These are phyloP conservation scores for Colletotrichum sp. DNA, from an alignment of 2,329 filamentous ascomycete genomes.

Conservation along the genomic window DNA sequence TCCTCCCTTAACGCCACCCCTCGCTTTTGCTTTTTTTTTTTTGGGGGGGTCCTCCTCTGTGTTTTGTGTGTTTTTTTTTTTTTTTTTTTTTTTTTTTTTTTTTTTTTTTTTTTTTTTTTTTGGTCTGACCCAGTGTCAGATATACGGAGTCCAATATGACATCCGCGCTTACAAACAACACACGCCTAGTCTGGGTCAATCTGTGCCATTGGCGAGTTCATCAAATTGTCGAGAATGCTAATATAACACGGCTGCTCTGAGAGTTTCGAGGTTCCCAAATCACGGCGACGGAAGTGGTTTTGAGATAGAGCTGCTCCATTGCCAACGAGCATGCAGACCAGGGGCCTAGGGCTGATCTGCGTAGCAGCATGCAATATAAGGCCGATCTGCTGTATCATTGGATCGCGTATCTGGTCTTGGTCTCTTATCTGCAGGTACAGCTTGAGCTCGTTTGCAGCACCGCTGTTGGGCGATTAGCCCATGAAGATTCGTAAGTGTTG, in stretches of 20 bases:
- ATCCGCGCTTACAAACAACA: not conserved
- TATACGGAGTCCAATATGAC: not conserved
- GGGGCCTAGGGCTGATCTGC: not conserved
- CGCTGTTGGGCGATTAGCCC: not conserved
- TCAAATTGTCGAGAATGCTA: not conserved
- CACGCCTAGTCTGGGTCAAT: not conserved
- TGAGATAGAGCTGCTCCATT: not conserved
- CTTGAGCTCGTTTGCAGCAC: not conserved
- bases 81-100: too few species aligned
- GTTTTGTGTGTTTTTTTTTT: too few species aligned
- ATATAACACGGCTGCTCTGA: not conserved
- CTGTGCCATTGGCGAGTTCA: not conserved
- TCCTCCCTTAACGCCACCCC: too few species aligned
- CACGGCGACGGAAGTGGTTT: not conserved
- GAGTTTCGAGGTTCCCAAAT: rapidly evolving
- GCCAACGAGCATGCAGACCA: not conserved
- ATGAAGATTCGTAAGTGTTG: not conserved
- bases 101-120: too few species aligned
- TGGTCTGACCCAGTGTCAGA: not conserved
- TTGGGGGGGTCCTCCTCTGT: too few species aligned
- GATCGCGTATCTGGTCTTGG: not conserved
- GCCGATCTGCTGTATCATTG: not conserved
- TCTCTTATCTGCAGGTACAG: conserved; percentile 8
- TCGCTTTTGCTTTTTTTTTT: too few species aligned
- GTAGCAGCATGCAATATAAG: not conserved